Conservation (phyloP, 2,329 filamentous ascomycete species). For the Ascochyta lentis region DNA sequence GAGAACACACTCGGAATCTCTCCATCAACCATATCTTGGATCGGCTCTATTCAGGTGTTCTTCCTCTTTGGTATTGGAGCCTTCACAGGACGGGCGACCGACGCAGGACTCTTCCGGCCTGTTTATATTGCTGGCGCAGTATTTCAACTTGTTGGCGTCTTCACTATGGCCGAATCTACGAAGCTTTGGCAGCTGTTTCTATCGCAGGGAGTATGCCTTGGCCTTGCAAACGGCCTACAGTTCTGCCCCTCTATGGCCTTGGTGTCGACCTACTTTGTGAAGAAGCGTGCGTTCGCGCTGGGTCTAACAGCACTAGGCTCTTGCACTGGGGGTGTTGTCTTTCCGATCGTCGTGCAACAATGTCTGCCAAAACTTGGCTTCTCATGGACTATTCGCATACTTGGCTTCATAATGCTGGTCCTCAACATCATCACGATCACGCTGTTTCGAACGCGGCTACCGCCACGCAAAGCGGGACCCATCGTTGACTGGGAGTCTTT, state of each 20-base stretch:
- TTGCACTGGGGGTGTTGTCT: conserved; percentile 41
- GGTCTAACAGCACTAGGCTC: conserved; percentile 38
- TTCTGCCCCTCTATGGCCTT: conserved; percentile 64
- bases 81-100: conserved; percentile 39
- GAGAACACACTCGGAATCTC: conserved; percentile 47
- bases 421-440: conserved; percentile 41
- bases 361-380: conserved; percentile 53
- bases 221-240: conserved; percentile 59
- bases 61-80: conserved; percentile 41
- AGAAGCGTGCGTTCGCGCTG: conserved; percentile 37
- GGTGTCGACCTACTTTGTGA: conserved; percentile 51
- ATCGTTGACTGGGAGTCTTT: conserved; percentile 52
- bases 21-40: conserved; percentile 44
- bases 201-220: conserved; percentile 63
- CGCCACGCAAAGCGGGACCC: conserved; percentile 52
- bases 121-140: conserved; percentile 35
- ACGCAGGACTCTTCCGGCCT: conserved; percentile 40
- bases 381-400: conserved; percentile 67
- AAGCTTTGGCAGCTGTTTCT: conserved; percentile 44
- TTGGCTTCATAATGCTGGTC: conserved; percentile 66
- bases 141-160: conserved; percentile 45
- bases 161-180: conserved; percentile 38
- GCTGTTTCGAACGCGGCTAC: conserved; percentile 47
- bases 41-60: conserved; percentile 43
- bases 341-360: conserved; percentile 43